These are phyloP conservation scores for Heliamphora pulchella DNA, from an alignment of 179 eudicot species.

Conservation along the genomic window DNA sequence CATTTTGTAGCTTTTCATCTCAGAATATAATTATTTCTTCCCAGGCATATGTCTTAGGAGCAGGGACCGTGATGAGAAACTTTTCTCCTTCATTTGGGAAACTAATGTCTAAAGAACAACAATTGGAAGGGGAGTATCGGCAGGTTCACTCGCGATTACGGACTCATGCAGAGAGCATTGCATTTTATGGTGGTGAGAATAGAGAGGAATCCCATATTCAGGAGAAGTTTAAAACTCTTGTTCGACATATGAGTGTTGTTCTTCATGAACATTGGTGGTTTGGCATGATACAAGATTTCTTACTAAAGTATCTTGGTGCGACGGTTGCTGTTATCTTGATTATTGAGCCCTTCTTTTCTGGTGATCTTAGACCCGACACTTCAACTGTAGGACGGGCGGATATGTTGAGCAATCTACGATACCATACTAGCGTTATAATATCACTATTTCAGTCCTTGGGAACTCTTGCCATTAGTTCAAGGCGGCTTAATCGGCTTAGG, in stretches of 20 bases:
- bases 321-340: slow-evolving; percentile 94
- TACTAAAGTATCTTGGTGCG: slow-evolving; percentile 95
- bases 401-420: slow-evolving; percentile 96
- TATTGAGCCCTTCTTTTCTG: slow-evolving; percentile 97
- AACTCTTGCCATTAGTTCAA: slow-evolving; percentile 88
- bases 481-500: slow-evolving; percentile 96
- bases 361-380: slow-evolving; percentile 75
- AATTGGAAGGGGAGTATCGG: slow-evolving; percentile 94
- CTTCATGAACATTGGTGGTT: slow-evolving; percentile 99
- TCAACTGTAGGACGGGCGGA: slow-evolving; percentile 97
- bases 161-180: slow-evolving; percentile 97
- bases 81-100: slow-evolving; percentile 95
- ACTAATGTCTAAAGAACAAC: slow-evolving; percentile 89
- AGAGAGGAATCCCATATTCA: slow-evolving; percentile 90
- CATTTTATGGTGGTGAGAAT: slow-evolving; percentile 87
- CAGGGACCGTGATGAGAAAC: slow-evolving; percentile 82
- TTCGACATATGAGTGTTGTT: slow-evolving; percentile 70
- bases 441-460: slow-evolving; percentile 93
- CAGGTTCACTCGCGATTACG: slow-evolving; percentile 92
- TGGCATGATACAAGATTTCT: slow-evolving; percentile 98
- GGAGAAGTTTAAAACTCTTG: slow-evolving; percentile 74
- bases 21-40: slow-evolving; percentile 13
- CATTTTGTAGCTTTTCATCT: slow-evolving; percentile 13
- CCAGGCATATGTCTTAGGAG: slow-evolving; percentile 94
- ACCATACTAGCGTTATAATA: slow-evolving; percentile 95